A percentile compares a stretch with the other conserved stretches of the same genome.
Evolutionary conservation across 345 rosid species (phyloP).

Genomic region (Pelargonium nanum): DNA sequence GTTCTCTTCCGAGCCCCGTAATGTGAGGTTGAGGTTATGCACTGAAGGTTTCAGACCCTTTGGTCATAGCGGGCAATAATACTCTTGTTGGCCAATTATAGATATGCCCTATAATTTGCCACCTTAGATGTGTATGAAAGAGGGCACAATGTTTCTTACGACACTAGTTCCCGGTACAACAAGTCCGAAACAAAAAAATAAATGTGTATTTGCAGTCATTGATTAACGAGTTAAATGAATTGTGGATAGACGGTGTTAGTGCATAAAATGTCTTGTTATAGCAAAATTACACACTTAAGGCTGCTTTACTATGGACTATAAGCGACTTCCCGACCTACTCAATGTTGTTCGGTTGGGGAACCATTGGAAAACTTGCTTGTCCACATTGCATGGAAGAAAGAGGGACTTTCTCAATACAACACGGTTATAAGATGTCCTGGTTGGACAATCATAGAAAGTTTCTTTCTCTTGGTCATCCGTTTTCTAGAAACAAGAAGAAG

Average conservation of each 20-base stretch:
- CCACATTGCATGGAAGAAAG: neutral
- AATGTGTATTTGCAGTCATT: neutral
- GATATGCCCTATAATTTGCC: too few relatives aligned
- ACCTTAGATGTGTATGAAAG: neutral
- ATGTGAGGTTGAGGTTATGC: too few relatives aligned
- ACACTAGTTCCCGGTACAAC: neutral
- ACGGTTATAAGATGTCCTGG: neutral
- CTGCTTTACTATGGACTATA: neutral
- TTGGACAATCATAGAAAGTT: neutral
- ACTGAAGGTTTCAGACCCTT: too few relatives aligned
- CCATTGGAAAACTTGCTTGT: neutral
- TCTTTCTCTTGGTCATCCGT: neutral
- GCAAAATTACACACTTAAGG: neutral
- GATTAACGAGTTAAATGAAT: neutral
- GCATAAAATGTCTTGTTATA: neutral
- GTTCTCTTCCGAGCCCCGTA: too few relatives aligned
- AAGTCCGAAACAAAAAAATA: neutral
- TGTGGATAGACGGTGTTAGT: neutral
- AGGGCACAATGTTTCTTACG: neutral
- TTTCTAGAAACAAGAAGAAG: neutral
- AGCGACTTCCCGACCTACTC: neutral
- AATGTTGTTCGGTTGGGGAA: neutral
- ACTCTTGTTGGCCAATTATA: too few relatives aligned
- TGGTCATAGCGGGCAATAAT: too few relatives aligned
- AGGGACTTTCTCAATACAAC: neutral